phyloP scores from a whole-genome alignment of 148 eudicot genomes.

The Amaranthus cruentus region DNA sequence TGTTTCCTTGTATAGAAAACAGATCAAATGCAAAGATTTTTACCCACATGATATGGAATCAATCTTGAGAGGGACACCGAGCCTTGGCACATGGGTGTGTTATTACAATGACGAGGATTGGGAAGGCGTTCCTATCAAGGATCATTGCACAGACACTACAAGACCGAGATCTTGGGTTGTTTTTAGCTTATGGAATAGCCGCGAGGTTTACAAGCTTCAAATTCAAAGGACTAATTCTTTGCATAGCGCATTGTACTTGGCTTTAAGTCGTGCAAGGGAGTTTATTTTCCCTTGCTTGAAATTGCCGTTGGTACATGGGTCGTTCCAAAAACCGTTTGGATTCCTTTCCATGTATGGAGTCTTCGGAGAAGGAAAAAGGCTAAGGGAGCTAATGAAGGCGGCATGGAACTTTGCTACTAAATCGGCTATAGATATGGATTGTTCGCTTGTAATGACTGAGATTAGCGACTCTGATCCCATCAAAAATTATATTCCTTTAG shows the following conservation, averaged over 20 bases:
- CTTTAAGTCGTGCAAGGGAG: neutral
- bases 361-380: neutral
- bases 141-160: neutral
- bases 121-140: neutral
- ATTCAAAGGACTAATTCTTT: neutral
- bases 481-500: neutral
- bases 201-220: constrained; percentile 16
- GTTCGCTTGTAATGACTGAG: constrained; percentile 9
- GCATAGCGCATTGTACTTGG: neutral
- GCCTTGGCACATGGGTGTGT: constrained; percentile 8
- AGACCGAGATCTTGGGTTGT: constrained; percentile 1
- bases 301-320: neutral
- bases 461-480: neutral
- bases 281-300: neutral
- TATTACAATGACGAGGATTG: constrained; percentile 8
- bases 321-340: neutral
- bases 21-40: constrained; percentile 6
- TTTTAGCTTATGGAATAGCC: constrained; percentile 9
- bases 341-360: constrained; percentile 5
- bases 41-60: constrained; percentile 11
- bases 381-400: neutral
- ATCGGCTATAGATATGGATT: neutral
- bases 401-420: constrained; percentile 7
- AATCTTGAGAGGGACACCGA: constrained; percentile 3
- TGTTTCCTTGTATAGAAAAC: neutral